Evolutionary conservation across 2,329 filamentous ascomycete genomes (phyloP).

Genomic region (Byssochlamys sp.): DNA sequence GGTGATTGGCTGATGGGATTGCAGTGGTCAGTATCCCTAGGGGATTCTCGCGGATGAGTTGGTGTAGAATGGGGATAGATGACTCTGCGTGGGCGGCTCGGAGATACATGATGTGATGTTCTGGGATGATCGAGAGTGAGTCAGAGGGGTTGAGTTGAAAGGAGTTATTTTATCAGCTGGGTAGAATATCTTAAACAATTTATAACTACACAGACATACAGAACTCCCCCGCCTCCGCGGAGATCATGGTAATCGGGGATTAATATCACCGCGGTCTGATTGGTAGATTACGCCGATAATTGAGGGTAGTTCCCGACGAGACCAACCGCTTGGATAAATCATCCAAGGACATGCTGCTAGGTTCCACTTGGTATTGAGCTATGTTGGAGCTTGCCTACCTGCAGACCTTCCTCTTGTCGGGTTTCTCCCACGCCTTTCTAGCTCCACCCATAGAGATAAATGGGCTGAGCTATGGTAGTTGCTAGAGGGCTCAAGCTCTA

Average conservation of each 20-base stretch:
- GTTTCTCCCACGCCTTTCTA: too few relatives aligned
- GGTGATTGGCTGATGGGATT: constrained; percentile 41
- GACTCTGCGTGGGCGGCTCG: constrained; percentile 45
- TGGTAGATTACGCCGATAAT: neutral
- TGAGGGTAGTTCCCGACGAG: neutral
- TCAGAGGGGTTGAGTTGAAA: neutral
- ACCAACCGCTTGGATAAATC: neutral
- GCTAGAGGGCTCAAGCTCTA: too few relatives aligned
- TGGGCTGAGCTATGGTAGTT: too few relatives aligned
- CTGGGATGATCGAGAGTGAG: neutral
- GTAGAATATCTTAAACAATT: neutral
- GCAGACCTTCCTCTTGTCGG: too few relatives aligned
- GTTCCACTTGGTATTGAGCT: neutral
- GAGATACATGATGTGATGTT: constrained; percentile 48
- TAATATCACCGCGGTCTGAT: neutral
- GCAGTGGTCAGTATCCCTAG: constrained; percentile 56
- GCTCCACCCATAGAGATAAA: too few relatives aligned
- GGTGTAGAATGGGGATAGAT: constrained; percentile 40
- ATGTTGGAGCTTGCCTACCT: too few relatives aligned
- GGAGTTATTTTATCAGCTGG: too few relatives aligned
- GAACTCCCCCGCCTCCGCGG: neutral
- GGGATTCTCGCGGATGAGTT: constrained; percentile 51
- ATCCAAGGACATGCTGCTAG: neutral
- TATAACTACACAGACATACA: neutral
- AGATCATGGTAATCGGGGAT: neutral